Base-by-base conservation (phyloP, 169 alveolate species). In the Cryptosporidium parvum region DNA sequence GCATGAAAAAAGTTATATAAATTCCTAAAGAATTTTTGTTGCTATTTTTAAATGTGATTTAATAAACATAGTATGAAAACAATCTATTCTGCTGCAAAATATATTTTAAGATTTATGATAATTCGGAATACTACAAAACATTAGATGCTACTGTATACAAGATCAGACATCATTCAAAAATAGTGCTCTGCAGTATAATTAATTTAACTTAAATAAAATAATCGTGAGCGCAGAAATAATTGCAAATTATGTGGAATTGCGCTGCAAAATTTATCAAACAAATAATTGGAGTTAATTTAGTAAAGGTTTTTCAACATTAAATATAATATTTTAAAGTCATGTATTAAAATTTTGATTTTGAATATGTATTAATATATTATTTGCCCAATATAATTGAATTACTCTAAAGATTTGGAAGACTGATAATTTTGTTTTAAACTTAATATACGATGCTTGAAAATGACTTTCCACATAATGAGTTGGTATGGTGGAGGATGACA, bases 401-500 rank as follows among this genome's bases (percentile, higher is more conserved):
- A 56, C 14, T 23, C 16, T 26, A 23, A 4, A 8, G 16, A 7
- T 56, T 56, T 56, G 56, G 56, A 5, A 14, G 21, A n/a, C 12
- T n/a, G 26, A 9, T n/a, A 56, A 37, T 26, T 21, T 56, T n/a
- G 0, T 48, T 48, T 48, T 48, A 14, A 42, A 12, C 48, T 48
- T 14, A 7, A 48, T 48, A 48, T 6, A 14, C 42, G 6, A 80
- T 80, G 89, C 68, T 56, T 16, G 89, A 59, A 42, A 80, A 26
- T 39, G 80, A 80, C n/a, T 42, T 80, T 7, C 89, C 80, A 44
- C 89, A 80, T 51, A 80, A 80, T 14, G 89, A 80, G 39, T 51
- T 80, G 12, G 89, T 80, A 2, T 80, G 89, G 89, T 80, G 89
- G 89, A 80, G 89, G 48, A 80, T 80, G 89, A 80, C 89, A 39